Percentiles rank a stretch among this genome's conserved stretches.
Conservation (phyloP, 2,329 filamentous ascomycete genomes). For the Lachnellula arida region DNA sequence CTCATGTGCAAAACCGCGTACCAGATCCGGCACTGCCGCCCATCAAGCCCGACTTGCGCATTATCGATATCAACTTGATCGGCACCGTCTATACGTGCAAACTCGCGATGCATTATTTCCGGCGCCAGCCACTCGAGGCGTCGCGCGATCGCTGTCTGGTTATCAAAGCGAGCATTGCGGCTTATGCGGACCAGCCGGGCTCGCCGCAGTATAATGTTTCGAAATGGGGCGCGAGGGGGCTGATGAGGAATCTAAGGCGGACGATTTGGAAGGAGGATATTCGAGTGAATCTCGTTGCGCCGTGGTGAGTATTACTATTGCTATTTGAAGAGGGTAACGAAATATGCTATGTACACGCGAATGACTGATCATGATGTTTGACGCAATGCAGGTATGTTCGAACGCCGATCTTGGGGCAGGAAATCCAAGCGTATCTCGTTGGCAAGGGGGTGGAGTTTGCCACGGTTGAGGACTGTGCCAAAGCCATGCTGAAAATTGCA, state of each 20-base stretch:
- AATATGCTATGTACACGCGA: too few species aligned
- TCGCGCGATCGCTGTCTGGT: conserved; percentile 44
- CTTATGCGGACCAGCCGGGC: conserved; percentile 42
- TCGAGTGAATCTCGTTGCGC: conserved; percentile 43
- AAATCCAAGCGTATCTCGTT: too few species aligned
- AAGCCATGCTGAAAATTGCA: too few species aligned
- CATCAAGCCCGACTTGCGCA: conserved; percentile 38
- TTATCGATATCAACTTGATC: conserved; percentile 38
- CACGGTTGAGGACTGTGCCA: too few species aligned
- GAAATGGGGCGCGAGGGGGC: conserved; percentile 41
- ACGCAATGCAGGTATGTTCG: too few species aligned
- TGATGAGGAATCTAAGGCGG: conserved; percentile 39
- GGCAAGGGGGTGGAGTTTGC: too few species aligned
- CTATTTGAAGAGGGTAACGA: too few species aligned
- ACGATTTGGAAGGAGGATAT: conserved; percentile 39
- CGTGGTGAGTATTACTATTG: conserved; percentile 32
- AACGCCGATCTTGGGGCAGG: too few species aligned
- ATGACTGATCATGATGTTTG: too few species aligned
- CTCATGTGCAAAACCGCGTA: too few species aligned
- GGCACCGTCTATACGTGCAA: conserved; percentile 44
- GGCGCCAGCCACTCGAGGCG: conserved; percentile 36
- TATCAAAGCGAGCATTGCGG: conserved; percentile 44
- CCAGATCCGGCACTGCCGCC: conserved; percentile 8
- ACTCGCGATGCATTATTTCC: conserved; percentile 43
- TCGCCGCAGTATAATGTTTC: conserved; percentile 40